Evolutionary conservation across 306 rosid genomes (phyloP), one percentile per base, ranked within the genome.

Genomic region (Dalbergia cochinchinensis): DNA sequence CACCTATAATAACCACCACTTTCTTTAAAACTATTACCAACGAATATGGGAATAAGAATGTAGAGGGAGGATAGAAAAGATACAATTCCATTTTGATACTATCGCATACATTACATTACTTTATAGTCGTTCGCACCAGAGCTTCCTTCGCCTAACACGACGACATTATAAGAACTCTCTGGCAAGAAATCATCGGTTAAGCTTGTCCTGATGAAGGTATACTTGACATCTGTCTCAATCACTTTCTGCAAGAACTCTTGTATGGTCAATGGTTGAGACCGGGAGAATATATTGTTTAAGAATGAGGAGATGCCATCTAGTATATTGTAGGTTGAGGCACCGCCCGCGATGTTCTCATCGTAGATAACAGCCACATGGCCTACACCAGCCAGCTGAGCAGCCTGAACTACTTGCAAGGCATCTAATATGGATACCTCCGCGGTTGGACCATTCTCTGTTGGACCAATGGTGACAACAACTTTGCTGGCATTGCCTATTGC

Each of bases 21-120:
- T 70, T 70, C 63, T 9, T 47, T 61, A 70, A 70, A 19, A 39
- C n/a, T 47, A 76, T 74, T 35, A 34, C 51, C 22, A 6, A 45
- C 39, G 20, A 45, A 65, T 66, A 47, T 34, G 74, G 65, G 61
- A 73, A 73, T 64, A 82, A 66, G 79, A 65, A 69, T n/a, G 51
- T 47, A 57, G 58, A 65, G 16, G 42, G 72, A 65, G 53, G 48
- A 26, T 16, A 37, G 65, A 34, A 12, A 50, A 71, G 39, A 74
- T 48, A 50, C 73, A 71, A 80, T 72, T 78, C 45, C 86, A 79
- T 70, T 78, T 34, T 71, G 89, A 88, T 62, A 84, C 61, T 88
- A 89, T 83, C 72, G 94, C 97, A 94, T 92, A 92, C 99, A 94
- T 95, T 95, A 90, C 99, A 95, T 95, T 95, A 95, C 99, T 95